These are phyloP conservation scores for Physcomitrium patens DNA, from an alignment of 225 moss, liverwort and hornwort species.

Conservation along the genomic window DNA sequence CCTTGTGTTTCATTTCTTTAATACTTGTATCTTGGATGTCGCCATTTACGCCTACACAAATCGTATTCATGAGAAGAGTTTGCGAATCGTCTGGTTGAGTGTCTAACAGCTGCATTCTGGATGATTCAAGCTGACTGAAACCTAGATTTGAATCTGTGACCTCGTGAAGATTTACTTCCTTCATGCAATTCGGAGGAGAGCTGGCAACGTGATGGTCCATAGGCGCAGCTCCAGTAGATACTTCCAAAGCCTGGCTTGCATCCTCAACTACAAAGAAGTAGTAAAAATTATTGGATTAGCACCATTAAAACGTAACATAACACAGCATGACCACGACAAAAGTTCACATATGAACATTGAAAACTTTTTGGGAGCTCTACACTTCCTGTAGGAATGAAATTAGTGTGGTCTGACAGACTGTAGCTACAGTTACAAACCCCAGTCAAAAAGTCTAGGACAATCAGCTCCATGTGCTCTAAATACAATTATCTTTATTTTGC, in stretches of 20 bases:
- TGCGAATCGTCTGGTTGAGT: constrained; percentile 39
- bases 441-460: constrained; percentile 11
- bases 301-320: constrained; percentile 16
- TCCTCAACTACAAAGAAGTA: constrained; percentile 46
- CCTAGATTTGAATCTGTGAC: constrained; percentile 49
- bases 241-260: constrained; percentile 51
- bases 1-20: constrained; percentile 26
- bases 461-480: neutral
- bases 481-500: constrained; percentile 24
- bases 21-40: constrained; percentile 25
- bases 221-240: constrained; percentile 54
- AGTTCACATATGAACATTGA: constrained; percentile 11
- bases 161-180: constrained; percentile 44
- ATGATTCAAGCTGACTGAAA: constrained; percentile 36
- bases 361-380: constrained; percentile 6
- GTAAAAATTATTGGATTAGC: constrained; percentile 21
- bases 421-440: constrained; percentile 18
- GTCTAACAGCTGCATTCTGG: constrained; percentile 28
- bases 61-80: constrained; percentile 24
- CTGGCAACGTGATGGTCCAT: constrained; percentile 25
- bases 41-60: constrained; percentile 33
- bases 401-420: neutral
- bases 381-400: constrained; percentile 6
- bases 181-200: constrained; percentile 40
- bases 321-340: neutral